These are phyloP conservation scores for Aspergillus udagawae DNA, from an alignment of 2,329 filamentous ascomycete genomes.

Conservation along the genomic window DNA sequence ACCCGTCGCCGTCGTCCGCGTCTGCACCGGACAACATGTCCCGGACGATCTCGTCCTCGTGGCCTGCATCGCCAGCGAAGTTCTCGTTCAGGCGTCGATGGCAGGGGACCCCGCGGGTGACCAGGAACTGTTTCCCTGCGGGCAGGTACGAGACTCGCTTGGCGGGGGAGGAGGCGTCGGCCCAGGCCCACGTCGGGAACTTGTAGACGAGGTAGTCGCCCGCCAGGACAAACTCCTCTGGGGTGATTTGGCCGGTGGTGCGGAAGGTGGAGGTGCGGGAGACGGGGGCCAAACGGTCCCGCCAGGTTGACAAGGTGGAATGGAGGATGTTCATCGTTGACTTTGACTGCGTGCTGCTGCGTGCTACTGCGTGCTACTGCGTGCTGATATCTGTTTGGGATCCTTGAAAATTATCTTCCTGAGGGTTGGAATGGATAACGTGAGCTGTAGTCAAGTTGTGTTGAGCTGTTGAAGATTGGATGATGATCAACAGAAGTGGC, in stretches of 20 bases:
- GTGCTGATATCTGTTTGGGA: background rate
- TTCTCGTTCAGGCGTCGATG: conserved; percentile 87
- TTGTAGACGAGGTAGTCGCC: conserved; percentile 99
- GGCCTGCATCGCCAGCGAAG: conserved; percentile 82
- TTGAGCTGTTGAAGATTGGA: background rate
- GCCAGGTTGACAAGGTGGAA: conserved; percentile 85
- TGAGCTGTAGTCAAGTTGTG: background rate
- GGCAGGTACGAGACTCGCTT: conserved; percentile 81
- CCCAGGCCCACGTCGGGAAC: conserved; percentile 98
- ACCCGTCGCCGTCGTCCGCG: conserved; percentile 84
- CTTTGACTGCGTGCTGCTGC: no score
- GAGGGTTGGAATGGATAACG: background rate
- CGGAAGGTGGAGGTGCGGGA: conserved; percentile 90
- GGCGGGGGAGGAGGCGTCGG: conserved; percentile 74
- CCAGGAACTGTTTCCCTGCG: conserved; percentile 86
- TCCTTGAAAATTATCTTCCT: background rate
- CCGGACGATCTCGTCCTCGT: conserved; percentile 79
- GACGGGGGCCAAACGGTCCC: conserved; percentile 86
- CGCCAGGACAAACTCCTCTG: conserved; percentile 91
- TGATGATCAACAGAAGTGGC: conserved; percentile 1
- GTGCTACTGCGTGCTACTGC: background rate
- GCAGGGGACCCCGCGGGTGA: conserved; percentile 92
- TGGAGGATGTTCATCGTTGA: conserved; percentile 78
- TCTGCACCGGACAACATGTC: conserved; percentile 67
- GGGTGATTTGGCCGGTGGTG: conserved; percentile 89